Evolutionary conservation across 805 yeast species (phyloP).

Genomic region (Geotrichum ghanense): DNA sequence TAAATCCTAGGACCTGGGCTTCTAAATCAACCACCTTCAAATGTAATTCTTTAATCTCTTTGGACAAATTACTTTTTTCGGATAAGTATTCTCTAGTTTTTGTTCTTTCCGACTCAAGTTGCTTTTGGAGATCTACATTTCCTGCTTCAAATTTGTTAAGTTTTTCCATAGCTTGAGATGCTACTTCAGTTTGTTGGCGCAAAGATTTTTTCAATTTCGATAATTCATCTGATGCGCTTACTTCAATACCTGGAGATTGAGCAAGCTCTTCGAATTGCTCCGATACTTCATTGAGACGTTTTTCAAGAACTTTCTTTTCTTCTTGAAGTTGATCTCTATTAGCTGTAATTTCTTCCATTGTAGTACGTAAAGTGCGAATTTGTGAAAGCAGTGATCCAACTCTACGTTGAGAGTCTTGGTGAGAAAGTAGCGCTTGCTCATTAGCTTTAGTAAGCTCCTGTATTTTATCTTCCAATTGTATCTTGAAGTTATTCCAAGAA

Average conservation of each 20-base stretch:
- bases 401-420: conserved; percentile 36
- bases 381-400: conserved; percentile 39
- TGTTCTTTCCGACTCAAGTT: neutral
- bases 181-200: neutral
- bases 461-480: conserved; percentile 19
- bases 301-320: conserved; percentile 38
- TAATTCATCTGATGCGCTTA: conserved; percentile 1
- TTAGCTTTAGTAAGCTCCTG: conserved; percentile 29
- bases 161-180: conserved; percentile 9
- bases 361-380: conserved; percentile 42
- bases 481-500: conserved; percentile 3
- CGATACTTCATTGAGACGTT: conserved; percentile 31
- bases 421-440: conserved; percentile 31
- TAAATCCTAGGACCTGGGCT: conserved; percentile 11
- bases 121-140: neutral
- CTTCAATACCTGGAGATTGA: neutral
- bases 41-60: conserved; percentile 20
- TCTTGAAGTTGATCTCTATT: conserved; percentile 53
- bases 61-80: conserved; percentile 25
- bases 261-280: conserved; percentile 30
- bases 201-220: conserved; percentile 6
- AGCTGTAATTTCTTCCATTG: conserved; percentile 46
- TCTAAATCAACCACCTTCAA: conserved; percentile 18
- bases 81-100: neutral
- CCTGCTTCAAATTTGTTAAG: conserved; percentile 6